Percentiles rank a stretch among this genome's conserved stretches.
Conservation (phyloP, 2,329 filamentous ascomycete genomes). For the Sclerotinia trifoliorum region DNA sequence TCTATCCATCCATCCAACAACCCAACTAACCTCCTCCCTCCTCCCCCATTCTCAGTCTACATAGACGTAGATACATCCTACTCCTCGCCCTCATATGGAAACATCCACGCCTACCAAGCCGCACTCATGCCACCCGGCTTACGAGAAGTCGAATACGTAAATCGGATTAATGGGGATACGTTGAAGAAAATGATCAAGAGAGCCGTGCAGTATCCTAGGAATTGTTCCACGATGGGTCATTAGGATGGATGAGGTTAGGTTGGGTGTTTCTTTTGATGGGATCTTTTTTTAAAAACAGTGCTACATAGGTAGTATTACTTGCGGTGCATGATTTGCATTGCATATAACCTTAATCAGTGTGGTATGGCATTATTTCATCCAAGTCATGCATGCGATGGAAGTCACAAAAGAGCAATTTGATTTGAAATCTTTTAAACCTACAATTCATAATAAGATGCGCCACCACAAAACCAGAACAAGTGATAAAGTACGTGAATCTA, state of each 20-base stretch:
- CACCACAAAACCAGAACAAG: too few species aligned
- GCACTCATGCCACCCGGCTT: conserved; percentile 42
- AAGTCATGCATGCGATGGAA: not conserved
- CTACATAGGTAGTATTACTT: not conserved
- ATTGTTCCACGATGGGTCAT: conserved; percentile 15
- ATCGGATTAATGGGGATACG: conserved; percentile 41
- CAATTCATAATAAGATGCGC: not conserved
- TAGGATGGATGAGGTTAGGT: not conserved
- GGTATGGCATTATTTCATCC: not conserved
- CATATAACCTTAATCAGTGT: not conserved
- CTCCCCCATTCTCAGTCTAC: conserved; percentile 39
- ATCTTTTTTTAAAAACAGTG: too few species aligned
- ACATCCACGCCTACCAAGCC: conserved; percentile 46
- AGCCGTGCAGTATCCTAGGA: conserved; percentile 36
- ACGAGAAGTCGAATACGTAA: conserved; percentile 44
- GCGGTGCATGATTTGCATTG: not conserved
- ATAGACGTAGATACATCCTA: conserved; percentile 46
- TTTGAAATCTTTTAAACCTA: not conserved
- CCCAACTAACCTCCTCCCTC: not conserved
- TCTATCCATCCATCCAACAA: too few species aligned
- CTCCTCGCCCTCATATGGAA: conserved; percentile 44
- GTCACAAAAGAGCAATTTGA: too few species aligned
- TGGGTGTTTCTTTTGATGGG: not conserved
- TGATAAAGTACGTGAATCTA: not conserved
- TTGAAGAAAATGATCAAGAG: conserved; percentile 43